Percentiles rank a stretch among this genome's conserved stretches.
phyloP scores from a whole-genome alignment of 2,329 filamentous ascomycete species.

The Fulvia fulva region DNA sequence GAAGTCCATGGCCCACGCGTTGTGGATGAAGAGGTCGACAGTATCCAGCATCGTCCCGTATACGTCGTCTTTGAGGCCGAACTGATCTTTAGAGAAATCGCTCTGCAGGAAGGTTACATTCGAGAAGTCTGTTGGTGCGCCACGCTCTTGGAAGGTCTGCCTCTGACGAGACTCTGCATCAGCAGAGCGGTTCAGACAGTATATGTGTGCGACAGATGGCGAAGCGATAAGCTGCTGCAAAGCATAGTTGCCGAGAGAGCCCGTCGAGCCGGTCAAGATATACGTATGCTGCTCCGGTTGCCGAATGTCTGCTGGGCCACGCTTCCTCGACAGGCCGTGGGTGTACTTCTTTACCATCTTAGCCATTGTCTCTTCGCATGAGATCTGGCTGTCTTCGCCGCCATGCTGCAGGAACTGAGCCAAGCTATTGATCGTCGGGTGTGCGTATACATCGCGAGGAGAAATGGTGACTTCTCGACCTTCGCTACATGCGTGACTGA shows the following conservation, averaged over 20 bases:
- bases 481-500: slow-evolving; percentile 22
- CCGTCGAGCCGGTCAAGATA: slow-evolving; percentile 36
- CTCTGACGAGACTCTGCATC: slow-evolving; percentile 24
- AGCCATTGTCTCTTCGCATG: slow-evolving; percentile 25
- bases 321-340: slow-evolving; percentile 13
- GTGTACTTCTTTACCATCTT: slow-evolving; percentile 32
- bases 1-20: slow-evolving; percentile 40
- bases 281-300: slow-evolving; percentile 23
- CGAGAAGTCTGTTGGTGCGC: slow-evolving; percentile 22
- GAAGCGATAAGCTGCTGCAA: slow-evolving; percentile 30
- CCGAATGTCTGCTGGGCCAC: background rate
- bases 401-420: slow-evolving; percentile 16
- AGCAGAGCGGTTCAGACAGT: slow-evolving; percentile 30
- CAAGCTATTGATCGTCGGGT: slow-evolving; percentile 31
- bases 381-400: background rate
- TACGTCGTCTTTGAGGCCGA: slow-evolving; percentile 24
- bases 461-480: slow-evolving; percentile 16
- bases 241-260: slow-evolving; percentile 34
- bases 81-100: slow-evolving; percentile 23
- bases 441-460: slow-evolving; percentile 31
- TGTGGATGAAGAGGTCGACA: slow-evolving; percentile 35
- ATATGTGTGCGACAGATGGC: slow-evolving; percentile 26
- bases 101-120: slow-evolving; percentile 26
- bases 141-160: slow-evolving; percentile 22
- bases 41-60: slow-evolving; percentile 22